Conservation (phyloP, 208 protist species). For the Leishmania tarentolae region DNA sequence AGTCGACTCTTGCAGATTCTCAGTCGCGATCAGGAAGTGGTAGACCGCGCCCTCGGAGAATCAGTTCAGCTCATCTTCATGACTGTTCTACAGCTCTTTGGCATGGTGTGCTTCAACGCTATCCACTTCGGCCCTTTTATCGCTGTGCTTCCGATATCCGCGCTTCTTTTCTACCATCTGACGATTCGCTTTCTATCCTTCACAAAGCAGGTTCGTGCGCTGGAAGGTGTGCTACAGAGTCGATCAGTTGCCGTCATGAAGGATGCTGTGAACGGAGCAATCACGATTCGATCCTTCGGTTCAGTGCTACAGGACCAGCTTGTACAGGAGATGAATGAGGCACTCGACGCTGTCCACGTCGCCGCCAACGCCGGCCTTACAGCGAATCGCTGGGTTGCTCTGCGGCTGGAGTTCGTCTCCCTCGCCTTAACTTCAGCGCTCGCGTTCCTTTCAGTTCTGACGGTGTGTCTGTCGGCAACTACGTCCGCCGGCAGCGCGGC, state of each 20-base stretch:
- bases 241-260: constrained; percentile 55
- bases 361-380: constrained; percentile 54
- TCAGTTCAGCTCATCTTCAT: constrained; percentile 65
- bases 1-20: constrained; percentile 63
- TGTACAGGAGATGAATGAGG: constrained; percentile 52
- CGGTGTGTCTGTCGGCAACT: constrained; percentile 39
- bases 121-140: constrained; percentile 63
- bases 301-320: constrained; percentile 38
- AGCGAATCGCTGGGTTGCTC: constrained; percentile 70
- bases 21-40: constrained; percentile 71
- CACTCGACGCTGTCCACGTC: constrained; percentile 63
- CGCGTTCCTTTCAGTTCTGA: constrained; percentile 61
- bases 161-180: constrained; percentile 75
- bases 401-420: constrained; percentile 74
- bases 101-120: constrained; percentile 67
- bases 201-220: constrained; percentile 66
- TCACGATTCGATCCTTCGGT: constrained; percentile 71
- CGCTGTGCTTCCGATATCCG: constrained; percentile 61
- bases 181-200: constrained; percentile 67
- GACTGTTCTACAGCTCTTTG: constrained; percentile 62
- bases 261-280: constrained; percentile 63
- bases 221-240: constrained; percentile 60
- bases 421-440: constrained; percentile 63
- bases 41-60: constrained; percentile 60
- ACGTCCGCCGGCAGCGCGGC: constrained; percentile 34